These are phyloP conservation scores for Talaromyces sp. DNA, from an alignment of 2,329 filamentous ascomycete species.

Conservation along the genomic window DNA sequence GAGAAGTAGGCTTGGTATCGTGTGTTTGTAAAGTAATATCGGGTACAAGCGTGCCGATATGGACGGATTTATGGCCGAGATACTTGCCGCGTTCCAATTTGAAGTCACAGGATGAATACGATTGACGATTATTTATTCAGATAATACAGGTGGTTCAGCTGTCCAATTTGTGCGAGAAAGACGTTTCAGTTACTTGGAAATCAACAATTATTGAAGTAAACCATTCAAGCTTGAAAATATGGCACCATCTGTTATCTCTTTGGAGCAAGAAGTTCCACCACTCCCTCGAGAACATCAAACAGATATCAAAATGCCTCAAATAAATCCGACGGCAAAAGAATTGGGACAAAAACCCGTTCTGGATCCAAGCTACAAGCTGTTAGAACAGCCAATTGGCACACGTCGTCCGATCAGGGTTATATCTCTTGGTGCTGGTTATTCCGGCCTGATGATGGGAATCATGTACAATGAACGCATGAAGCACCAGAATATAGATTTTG, in stretches of 20 bases:
- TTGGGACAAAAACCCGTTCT: not conserved
- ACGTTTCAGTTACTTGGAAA: no score
- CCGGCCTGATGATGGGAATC: not conserved
- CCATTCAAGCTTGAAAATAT: not conserved
- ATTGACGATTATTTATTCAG: not conserved
- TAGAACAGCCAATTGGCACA: not conserved
- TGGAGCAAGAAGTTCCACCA: not conserved
- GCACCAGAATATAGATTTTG: not conserved
- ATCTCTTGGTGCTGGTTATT: not conserved
- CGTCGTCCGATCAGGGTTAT: not conserved
- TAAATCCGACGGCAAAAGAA: not conserved
- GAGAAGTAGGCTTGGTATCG: not conserved
- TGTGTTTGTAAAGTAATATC: not conserved
- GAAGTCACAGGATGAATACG: not conserved
- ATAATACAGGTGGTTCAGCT: not conserved
- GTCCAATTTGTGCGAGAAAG: not conserved
- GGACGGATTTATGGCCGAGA: not conserved
- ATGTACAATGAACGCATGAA: not conserved
- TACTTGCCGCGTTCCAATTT: not conserved
- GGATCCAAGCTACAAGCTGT: not conserved
- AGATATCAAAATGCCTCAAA: not conserved
- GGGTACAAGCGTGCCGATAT: not conserved
- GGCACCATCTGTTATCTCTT: not conserved
- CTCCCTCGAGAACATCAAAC: not conserved
- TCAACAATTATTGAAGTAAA: not conserved